Percentiles rank a stretch among this genome's conserved stretches.
Evolutionary conservation across 176 grass and related monocot genomes (phyloP).

Genomic region (Melocanna baccifera): DNA sequence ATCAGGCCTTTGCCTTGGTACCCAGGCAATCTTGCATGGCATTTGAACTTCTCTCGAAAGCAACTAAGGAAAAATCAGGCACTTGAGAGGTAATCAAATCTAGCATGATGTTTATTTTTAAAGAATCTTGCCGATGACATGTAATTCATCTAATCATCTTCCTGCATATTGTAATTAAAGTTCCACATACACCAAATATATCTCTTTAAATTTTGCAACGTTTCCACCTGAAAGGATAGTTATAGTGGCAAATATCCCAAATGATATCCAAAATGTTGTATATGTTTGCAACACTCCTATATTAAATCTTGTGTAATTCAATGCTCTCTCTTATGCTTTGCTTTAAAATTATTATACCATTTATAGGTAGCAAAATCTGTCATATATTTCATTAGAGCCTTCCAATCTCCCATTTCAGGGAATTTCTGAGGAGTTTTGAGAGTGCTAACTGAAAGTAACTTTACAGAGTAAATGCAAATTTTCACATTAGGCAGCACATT

Average conservation of each 20-base stretch:
- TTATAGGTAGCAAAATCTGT: not conserved
- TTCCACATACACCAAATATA: not conserved
- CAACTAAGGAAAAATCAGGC: slow-evolving; percentile 72
- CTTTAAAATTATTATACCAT: slow-evolving; percentile 6
- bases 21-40: slow-evolving; percentile 91
- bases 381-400: not conserved
- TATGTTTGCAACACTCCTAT: not conserved
- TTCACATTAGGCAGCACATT: not conserved
- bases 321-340: not conserved
- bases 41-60: slow-evolving; percentile 86
- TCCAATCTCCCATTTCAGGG: not conserved
- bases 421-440: not conserved
- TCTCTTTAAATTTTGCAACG: not conserved
- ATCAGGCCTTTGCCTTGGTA: slow-evolving; percentile 86
- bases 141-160: not conserved
- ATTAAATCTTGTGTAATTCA: not conserved
- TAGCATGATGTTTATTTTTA: slow-evolving; percentile 23
- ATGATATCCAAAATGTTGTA: slow-evolving; percentile 26
- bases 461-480: not conserved
- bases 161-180: slow-evolving; percentile 9
- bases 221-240: not conserved
- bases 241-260: not conserved
- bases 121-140: not conserved
- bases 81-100: slow-evolving; percentile 69
- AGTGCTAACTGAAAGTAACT: not conserved